These are phyloP conservation scores for Micromonas pusilla DNA, from an alignment of 139 green algal species.

Conservation along the genomic window DNA sequence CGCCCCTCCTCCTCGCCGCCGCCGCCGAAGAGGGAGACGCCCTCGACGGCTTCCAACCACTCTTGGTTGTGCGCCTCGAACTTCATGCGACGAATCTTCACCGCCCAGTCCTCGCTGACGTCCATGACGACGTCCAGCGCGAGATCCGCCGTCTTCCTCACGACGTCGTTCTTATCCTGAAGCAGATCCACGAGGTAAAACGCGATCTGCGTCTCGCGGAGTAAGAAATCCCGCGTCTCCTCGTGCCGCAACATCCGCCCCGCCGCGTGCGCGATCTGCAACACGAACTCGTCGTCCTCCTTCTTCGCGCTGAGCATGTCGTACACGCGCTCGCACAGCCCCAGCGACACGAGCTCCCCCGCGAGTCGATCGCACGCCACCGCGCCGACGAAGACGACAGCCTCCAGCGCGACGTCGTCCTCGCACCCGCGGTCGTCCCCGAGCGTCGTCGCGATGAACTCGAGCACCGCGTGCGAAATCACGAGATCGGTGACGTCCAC, in stretches of 20 bases:
- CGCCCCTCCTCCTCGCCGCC: not conserved
- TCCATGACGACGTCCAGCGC: conserved; percentile 64
- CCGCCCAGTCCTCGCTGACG: conserved; percentile 51
- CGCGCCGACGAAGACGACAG: conserved; percentile 64
- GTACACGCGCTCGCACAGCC: conserved; percentile 21
- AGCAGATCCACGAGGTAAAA: conserved; percentile 72
- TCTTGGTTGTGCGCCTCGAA: conserved; percentile 72
- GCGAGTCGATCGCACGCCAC: conserved; percentile 49
- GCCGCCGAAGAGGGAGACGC: not conserved
- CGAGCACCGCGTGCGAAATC: conserved; percentile 53
- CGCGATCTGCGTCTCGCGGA: conserved; percentile 53
- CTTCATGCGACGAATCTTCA: conserved; percentile 63
- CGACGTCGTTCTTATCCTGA: conserved; percentile 60
- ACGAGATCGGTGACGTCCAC: conserved; percentile 58
- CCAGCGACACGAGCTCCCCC: not conserved
- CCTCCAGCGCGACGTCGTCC: conserved; percentile 66
- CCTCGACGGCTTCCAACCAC: conserved; percentile 53
- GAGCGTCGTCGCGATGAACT: conserved; percentile 52
- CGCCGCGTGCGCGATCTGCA: conserved; percentile 65
- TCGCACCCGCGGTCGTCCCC: conserved; percentile 44
- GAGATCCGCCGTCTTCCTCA: conserved; percentile 45
- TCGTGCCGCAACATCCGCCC: conserved; percentile 55
- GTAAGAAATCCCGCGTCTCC: conserved; percentile 45
- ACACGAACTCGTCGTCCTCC: conserved; percentile 76
- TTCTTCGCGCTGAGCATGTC: conserved; percentile 58